phyloP scores from a whole-genome alignment of 169 alveolate genomes.

The Plasmodium knowlesi region DNA sequence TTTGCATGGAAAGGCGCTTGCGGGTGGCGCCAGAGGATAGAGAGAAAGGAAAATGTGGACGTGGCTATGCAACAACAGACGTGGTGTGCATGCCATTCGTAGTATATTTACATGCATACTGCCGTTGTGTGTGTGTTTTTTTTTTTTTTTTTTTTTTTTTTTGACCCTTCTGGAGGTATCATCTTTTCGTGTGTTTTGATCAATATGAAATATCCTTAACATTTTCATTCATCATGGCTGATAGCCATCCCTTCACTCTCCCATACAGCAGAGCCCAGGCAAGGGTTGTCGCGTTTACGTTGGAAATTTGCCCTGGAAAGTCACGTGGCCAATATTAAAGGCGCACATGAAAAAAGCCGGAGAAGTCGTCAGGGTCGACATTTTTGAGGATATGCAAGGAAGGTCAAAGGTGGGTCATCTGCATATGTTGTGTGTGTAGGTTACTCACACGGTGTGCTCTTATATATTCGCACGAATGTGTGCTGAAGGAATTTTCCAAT shows the following conservation, averaged over 20 bases:
- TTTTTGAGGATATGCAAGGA: constrained; percentile 91
- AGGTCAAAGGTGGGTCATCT: constrained; percentile 84
- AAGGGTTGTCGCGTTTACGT: constrained; percentile 91
- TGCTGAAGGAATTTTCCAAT: background rate
- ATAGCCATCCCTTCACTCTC: background rate
- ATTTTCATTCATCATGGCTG: background rate
- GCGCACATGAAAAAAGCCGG: constrained; percentile 93
- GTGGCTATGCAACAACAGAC: background rate
- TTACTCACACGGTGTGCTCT: background rate
- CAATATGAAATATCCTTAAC: background rate
- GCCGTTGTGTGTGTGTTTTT: background rate
- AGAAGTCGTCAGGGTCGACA: constrained; percentile 91
- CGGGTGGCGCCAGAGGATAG: background rate
- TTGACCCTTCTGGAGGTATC: background rate
- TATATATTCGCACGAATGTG: background rate
- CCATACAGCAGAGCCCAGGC: constrained; percentile 67
- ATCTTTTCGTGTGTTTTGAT: background rate
- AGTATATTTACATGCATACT: background rate
- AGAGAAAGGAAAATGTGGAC: background rate
- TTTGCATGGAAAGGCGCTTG: background rate
- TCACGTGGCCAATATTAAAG: constrained; percentile 91
- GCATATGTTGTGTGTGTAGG: background rate
- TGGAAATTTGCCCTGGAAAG: constrained; percentile 93
- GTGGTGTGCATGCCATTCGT: background rate
- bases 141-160: too few relatives aligned